Base-by-base conservation (phyloP, 768 basidiomycete genomes). In the Lentinus brumalis region DNA sequence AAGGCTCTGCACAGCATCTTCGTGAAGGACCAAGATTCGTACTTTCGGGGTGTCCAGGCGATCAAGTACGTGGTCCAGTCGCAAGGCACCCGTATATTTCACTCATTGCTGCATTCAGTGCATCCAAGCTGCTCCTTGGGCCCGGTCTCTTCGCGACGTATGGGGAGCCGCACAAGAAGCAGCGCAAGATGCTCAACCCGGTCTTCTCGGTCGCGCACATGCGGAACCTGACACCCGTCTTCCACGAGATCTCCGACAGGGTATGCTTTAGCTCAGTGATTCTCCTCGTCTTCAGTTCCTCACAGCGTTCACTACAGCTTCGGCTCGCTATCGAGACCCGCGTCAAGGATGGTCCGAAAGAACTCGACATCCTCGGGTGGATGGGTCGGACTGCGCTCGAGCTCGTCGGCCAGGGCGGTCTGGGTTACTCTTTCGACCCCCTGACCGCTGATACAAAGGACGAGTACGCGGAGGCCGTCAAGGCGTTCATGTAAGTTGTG, bases 321-420 rank as follows among this genome's bases (percentile, higher is more conserved):
- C 47, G 40, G 21, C 41, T 16, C 1, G 67, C 67, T 5, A 56
- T 68, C 26, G 29, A 35, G 2, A 18, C 35, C 2, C 35, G 49
- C 11, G 58, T 66, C 9, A 32, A 57, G n/a, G 46, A 56, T 32
- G 55, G 60, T 15, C 49, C 55, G 12, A n/a, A 49, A 14, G 66
- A 71, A 18, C 50, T 71, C 9, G 66, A 71, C 54, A 59, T 71
- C 14, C 57, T 67, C 26, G 46, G 56, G 18, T 71, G 70, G 70
- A 66, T 71, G 67, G 60, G 56, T 0, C 67, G 70, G 21, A 65
- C 66, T 2, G 69, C 70, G 30, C 66, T 71, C 10, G 70, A 71
- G 53, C 58, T 83, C 39, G 76, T 83, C 42, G 81, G 79, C 3
- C 81, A 78, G 69, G 77, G 76, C n/a, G 80, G 82, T 3, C 73